Conservation (phyloP, 108 stramenopile species). For the Thalassiosira profunda region DNA sequence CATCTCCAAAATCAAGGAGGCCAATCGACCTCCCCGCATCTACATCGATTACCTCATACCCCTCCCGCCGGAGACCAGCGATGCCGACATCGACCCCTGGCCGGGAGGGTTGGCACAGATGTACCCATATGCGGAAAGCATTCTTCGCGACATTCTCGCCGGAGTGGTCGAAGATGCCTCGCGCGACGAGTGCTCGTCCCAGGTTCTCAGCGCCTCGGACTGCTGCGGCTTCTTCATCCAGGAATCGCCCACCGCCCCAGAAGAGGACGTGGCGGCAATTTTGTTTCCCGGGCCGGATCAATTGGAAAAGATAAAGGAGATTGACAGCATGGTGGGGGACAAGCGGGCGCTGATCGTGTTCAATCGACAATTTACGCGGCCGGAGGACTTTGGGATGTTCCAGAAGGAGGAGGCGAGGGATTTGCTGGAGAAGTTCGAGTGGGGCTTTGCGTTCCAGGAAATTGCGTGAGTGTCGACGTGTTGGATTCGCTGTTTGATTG, state of each 20-base stretch:
- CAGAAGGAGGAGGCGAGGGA: conserved; percentile 28
- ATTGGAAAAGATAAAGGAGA: conserved; percentile 51
- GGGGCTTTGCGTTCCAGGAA: conserved; percentile 77
- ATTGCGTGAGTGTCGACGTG: no score
- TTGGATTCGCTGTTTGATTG: no score
- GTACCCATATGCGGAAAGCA: conserved; percentile 74
- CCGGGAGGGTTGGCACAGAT: conserved; percentile 74
- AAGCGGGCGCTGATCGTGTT: conserved; percentile 57
- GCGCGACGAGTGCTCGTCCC: conserved; percentile 48
- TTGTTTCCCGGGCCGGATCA: conserved; percentile 69
- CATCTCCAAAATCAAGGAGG: conserved; percentile 27
- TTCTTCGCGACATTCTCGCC: conserved; percentile 49
- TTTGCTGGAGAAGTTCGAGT: conserved; percentile 51
- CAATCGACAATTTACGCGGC: conserved; percentile 64
- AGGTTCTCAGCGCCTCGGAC: conserved; percentile 58
- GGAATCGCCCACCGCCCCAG: conserved; percentile 54
- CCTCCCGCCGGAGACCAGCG: conserved; percentile 61
- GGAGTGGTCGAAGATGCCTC: conserved; percentile 51
- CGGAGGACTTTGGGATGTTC: conserved; percentile 69
- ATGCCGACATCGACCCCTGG: conserved; percentile 76
- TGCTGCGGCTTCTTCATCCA: conserved; percentile 73
- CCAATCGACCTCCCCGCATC: conserved; percentile 28
- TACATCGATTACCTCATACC: conserved; percentile 73
- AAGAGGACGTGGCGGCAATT: conserved; percentile 59
- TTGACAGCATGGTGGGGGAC: conserved; percentile 64